A percentile compares a stretch with the other conserved stretches of the same genome.
phyloP scores from a whole-genome alignment of 2,329 filamentous ascomycete genomes.

The Colletotrichum sojae region DNA sequence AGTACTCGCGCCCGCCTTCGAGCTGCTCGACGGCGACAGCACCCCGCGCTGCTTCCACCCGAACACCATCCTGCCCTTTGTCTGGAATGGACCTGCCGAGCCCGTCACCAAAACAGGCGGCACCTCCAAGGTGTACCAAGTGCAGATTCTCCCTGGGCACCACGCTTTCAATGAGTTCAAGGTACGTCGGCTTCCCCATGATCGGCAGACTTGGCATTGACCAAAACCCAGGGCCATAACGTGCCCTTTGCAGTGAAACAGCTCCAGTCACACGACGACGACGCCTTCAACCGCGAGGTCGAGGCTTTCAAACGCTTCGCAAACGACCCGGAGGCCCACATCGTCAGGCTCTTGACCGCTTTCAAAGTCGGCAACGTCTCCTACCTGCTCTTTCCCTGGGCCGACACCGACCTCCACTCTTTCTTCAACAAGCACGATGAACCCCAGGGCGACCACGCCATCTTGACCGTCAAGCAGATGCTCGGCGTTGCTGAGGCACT shows the following conservation, averaged over 20 bases:
- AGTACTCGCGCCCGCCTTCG: not conserved
- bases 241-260: not conserved
- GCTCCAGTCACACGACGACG: not conserved
- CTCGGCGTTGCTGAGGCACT: slow-evolving; percentile 14
- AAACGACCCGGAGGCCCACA: not conserved
- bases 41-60: not conserved
- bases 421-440: not conserved
- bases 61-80: not conserved
- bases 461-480: slow-evolving; percentile 4
- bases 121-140: slow-evolving; percentile 2
- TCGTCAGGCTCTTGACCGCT: not conserved
- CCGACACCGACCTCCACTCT: slow-evolving; percentile 5
- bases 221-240: not conserved
- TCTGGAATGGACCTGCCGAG: not conserved
- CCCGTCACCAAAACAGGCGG: not conserved
- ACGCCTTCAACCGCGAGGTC: not conserved
- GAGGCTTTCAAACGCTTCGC: not conserved
- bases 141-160: not conserved
- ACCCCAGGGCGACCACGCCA: not conserved
- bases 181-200: not conserved
- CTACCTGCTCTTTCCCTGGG: slow-evolving; percentile 14
- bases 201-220: not conserved
- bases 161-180: not conserved
- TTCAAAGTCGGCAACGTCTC: not conserved
- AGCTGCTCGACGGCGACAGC: not conserved